Evolutionary conservation across 768 basidiomycete genomes (phyloP).

Genomic region (Suillus sp.): DNA sequence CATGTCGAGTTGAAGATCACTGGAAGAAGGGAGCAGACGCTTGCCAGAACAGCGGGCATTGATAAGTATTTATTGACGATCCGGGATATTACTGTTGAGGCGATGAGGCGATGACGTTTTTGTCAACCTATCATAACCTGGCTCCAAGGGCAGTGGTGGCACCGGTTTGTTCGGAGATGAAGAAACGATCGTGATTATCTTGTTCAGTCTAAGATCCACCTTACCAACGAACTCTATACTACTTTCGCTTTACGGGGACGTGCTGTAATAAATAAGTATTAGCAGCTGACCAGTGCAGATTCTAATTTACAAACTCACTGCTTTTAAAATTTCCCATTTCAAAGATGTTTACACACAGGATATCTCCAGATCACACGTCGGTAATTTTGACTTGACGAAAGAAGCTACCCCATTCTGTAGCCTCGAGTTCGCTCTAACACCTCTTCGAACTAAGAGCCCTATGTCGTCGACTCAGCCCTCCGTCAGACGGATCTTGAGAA

Average conservation of each 20-base stretch:
- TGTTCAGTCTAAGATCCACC: not conserved
- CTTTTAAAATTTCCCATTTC: no score
- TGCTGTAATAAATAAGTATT: no score
- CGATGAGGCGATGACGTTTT: not conserved
- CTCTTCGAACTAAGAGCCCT: no score
- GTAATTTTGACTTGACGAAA: no score
- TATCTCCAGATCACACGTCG: no score
- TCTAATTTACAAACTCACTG: no score
- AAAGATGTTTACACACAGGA: no score
- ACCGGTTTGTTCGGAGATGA: not conserved
- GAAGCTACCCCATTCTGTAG: no score
- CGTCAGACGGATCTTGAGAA: no score
- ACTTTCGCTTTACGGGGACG: not conserved
- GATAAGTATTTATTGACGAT: not conserved
- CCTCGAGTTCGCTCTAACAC: no score
- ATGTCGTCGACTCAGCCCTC: no score
- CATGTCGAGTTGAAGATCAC: not conserved
- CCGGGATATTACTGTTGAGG: not conserved
- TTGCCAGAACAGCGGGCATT: not conserved
- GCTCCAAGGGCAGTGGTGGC: not conserved
- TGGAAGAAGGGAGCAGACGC: not conserved
- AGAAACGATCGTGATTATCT: not conserved
- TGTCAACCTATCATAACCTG: not conserved
- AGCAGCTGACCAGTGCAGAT: no score
- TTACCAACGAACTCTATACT: not conserved